Evolutionary conservation across 78 protist genomes (phyloP).

Genomic region (Tieghemostelium lacteum): DNA sequence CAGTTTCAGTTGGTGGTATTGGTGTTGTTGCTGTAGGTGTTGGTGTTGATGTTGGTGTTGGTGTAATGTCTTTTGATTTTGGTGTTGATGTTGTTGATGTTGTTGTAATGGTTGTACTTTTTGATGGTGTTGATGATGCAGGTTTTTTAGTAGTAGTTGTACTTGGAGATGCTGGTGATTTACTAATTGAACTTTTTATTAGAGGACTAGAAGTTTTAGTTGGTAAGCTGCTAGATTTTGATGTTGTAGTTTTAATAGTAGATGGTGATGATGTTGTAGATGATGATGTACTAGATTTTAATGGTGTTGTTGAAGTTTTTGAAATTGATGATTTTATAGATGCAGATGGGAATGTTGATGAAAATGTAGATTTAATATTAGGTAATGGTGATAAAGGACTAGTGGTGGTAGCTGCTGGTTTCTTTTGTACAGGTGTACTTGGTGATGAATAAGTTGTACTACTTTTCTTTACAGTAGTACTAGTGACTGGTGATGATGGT

Average conservation of each 20-base stretch:
- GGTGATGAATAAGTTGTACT: constrained; percentile 1
- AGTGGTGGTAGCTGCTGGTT: background rate
- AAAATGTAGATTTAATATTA: background rate
- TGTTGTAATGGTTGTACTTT: background rate
- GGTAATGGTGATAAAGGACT: background rate
- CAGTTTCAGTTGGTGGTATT: constrained; percentile 3
- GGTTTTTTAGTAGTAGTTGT: background rate
- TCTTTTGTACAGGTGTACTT: background rate
- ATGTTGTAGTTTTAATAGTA: background rate
- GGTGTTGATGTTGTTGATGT: constrained; percentile 10
- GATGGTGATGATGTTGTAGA: background rate
- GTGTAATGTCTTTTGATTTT: background rate
- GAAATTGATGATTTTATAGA: constrained; percentile 2
- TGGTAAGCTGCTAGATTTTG: background rate
- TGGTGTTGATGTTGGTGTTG: constrained; percentile 23
- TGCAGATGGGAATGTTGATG: background rate
- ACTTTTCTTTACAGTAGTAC: constrained; percentile 4
- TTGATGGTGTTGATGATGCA: background rate
- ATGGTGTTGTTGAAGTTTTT: background rate
- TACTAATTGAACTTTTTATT: background rate
- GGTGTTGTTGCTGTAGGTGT: constrained; percentile 7
- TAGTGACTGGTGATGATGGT: constrained; percentile 52
- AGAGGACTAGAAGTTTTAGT: background rate
- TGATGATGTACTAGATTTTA: background rate
- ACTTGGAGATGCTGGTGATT: background rate